Evolutionary conservation across 768 basidiomycete species (phyloP).

Genomic region (Lyophyllum decastes): DNA sequence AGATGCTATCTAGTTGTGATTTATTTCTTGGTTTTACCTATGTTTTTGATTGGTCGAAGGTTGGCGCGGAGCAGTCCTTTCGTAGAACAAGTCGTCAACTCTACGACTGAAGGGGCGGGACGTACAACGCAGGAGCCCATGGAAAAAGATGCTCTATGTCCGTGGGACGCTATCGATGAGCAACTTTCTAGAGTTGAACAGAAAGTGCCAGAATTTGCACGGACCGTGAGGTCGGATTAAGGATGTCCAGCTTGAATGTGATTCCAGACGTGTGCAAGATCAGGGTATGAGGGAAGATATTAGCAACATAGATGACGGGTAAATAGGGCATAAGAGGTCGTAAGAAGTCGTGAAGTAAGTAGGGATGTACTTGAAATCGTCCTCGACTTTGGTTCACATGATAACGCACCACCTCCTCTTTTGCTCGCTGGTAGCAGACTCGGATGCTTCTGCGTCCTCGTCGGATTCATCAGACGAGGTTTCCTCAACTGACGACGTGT

Average conservation of each 20-base stretch:
- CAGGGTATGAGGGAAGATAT: slow-evolving; percentile 1
- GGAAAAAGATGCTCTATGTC: too few relatives aligned
- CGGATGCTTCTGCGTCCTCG: slow-evolving; percentile 13
- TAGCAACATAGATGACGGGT: slow-evolving; percentile 9
- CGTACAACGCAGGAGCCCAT: too few relatives aligned
- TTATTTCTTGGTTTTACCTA: too few relatives aligned
- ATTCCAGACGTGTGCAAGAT: slow-evolving; percentile 14
- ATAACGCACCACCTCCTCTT: slow-evolving; percentile 41
- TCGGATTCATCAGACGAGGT: slow-evolving; percentile 15
- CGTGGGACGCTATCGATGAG: too few relatives aligned
- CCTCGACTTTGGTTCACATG: slow-evolving; percentile 29
- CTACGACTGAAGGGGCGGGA: too few relatives aligned
- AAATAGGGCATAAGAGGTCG: slow-evolving; percentile 14
- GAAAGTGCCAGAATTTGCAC: too few relatives aligned
- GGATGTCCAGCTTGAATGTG: slow-evolving; percentile 4
- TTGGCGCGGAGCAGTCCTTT: too few relatives aligned
- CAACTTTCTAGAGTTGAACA: too few relatives aligned
- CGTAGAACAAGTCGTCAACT: too few relatives aligned
- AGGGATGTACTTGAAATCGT: not conserved
- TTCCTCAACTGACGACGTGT: slow-evolving; percentile 12
- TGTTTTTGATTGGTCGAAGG: too few relatives aligned
- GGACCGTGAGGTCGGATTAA: not conserved
- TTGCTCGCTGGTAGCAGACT: slow-evolving; percentile 25
- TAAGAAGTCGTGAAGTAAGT: slow-evolving; percentile 14
- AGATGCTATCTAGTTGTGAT: too few relatives aligned